Base-by-base conservation (phyloP, 371 early-diverging fungal genomes). In the Syncephalastrum sp. region DNA sequence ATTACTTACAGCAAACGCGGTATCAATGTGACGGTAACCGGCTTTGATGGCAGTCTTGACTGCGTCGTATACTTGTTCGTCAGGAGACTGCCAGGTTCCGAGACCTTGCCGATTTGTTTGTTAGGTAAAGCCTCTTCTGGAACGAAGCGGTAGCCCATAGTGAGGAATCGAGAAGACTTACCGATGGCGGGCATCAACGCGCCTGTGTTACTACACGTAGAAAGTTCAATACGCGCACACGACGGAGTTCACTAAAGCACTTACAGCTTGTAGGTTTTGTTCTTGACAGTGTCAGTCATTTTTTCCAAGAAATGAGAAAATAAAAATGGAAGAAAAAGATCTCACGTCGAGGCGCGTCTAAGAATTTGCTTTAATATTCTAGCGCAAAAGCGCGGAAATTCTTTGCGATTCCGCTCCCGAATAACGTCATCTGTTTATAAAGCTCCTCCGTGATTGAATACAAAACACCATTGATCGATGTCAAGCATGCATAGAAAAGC, bases 21-120 rank as follows among this genome's bases (percentile, higher is more conserved):
- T 82, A 67, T 93, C 77, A 44, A 80, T 70, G 52, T 75, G 78
- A 47, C 74, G 74, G 38, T 80, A 80, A 5, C 77, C 81, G 56
- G 66, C 58, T 25, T 68, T 56, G 44, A 81, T 55, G 27, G 78
- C 74, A 12, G 65, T 54, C 52, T 72, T 72, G 59, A 77, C 64
- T 17, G 78, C 72, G 4, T 60, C 65, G 43, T 74, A 70, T 6
- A 68, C 72, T 41, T 64, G 62, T 14, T 75, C 72, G 13, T 67
- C 69, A 33, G 60, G 33, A 4, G 72, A 54, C 52, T 72, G 69
- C 79, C 82, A 81, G 38, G 84, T 84, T 44, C 82, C 77, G 42
- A 79, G 68, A 45, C 76, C 78, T 44, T 24, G 8, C 21, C 21
- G 16, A 19, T 15, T 42, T n/a, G 46, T 25, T 33, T 47, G 38